Conservation (phyloP, 768 basidiomycete genomes). For the Stropharia rugosoannulata region DNA sequence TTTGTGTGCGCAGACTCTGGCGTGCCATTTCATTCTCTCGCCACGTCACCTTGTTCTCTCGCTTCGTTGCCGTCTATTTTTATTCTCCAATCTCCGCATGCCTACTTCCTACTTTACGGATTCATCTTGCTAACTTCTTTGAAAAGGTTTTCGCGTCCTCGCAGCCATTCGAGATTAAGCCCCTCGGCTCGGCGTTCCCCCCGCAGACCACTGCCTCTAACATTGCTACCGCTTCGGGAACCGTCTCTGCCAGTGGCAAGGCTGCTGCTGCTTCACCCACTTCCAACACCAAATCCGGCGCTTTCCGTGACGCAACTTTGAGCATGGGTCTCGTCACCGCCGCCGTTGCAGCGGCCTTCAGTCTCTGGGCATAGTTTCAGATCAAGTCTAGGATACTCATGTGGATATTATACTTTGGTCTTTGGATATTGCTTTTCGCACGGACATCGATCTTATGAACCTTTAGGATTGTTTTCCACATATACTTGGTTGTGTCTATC, state of each 20-base stretch:
- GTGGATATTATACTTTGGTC: not conserved
- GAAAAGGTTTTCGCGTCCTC: slow-evolving; percentile 57
- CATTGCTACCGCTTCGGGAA: slow-evolving; percentile 20
- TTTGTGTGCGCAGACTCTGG: too few relatives aligned
- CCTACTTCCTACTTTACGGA: not conserved
- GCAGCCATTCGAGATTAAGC: slow-evolving; percentile 58
- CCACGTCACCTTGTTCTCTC: not conserved
- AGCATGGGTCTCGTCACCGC: not conserved
- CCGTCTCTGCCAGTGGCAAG: slow-evolving; percentile 1
- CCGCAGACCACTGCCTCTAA: slow-evolving; percentile 28
- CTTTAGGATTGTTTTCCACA: too few relatives aligned
- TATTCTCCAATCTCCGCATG: not conserved
- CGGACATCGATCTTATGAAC: too few relatives aligned
- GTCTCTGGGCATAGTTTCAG: too few relatives aligned
- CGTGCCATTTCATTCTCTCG: not conserved
- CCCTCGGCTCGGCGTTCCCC: slow-evolving; percentile 54
- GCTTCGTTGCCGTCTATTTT: not conserved
- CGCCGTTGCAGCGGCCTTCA: not conserved
- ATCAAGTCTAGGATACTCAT: not conserved
- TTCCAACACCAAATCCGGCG: not conserved
- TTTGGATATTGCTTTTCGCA: not conserved
- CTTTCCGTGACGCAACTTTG: not conserved
- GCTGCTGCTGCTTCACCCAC: not conserved
- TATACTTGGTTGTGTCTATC: too few relatives aligned
- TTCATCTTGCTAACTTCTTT: not conserved